A percentile compares a stretch with the other conserved stretches of the same genome.
Evolutionary conservation across 78 protist genomes (phyloP).

Genomic region (Planoprotostelium fungivorum): DNA sequence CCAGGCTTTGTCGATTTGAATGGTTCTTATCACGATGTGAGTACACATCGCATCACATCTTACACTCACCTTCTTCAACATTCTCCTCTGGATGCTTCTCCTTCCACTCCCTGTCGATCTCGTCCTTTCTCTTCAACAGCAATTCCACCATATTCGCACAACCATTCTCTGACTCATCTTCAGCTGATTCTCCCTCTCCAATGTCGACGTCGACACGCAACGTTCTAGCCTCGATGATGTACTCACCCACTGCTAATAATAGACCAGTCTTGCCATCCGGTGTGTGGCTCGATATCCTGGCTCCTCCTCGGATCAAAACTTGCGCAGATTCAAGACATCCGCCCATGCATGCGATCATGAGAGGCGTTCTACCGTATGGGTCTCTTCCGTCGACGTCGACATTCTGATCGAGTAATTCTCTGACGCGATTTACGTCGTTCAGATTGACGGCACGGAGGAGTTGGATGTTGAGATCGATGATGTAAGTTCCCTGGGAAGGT

Average conservation of each 20-base stretch:
- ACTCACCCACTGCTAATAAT: background rate
- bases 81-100: no score
- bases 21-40: background rate
- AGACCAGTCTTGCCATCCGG: background rate
- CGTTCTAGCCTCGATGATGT: background rate
- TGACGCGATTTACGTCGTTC: background rate
- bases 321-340: background rate
- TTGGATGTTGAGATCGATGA: background rate
- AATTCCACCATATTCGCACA: no score
- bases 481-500: background rate
- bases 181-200: no score
- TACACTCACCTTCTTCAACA: no score
- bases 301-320: background rate
- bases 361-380: background rate
- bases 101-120: no score
- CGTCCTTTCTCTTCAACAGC: no score
- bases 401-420: background rate
- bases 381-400: background rate
- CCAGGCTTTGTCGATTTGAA: no score
- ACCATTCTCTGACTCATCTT: no score
- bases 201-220: no score
- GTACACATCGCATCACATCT: no score
- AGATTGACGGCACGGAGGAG: background rate
- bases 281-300: background rate
- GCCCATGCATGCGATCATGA: background rate